Evolutionary conservation across 2,329 filamentous ascomycete species (phyloP).

Genomic region (Chaetomium globosum): DNA sequence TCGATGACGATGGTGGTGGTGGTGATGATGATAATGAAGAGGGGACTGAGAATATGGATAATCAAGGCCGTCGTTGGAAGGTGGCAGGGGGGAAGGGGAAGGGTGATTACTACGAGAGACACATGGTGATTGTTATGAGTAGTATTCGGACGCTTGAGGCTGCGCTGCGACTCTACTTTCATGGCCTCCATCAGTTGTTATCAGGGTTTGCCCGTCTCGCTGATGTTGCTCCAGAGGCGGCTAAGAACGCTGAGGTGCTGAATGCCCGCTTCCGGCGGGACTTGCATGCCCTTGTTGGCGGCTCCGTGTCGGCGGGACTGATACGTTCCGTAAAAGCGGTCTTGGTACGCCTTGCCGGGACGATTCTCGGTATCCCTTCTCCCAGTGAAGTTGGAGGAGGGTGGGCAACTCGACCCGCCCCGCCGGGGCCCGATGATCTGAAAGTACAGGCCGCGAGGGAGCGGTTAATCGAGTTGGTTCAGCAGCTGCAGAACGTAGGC

Average conservation of each 20-base stretch:
- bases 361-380: conserved; percentile 49
- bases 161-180: conserved; percentile 60
- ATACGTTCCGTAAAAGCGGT: conserved; percentile 58
- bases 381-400: conserved; percentile 13
- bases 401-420: conserved; percentile 30
- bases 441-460: conserved; percentile 48
- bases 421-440: conserved; percentile 38
- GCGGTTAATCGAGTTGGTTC: conserved; percentile 59
- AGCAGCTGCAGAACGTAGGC: conserved; percentile 65
- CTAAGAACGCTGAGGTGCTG: conserved; percentile 47
- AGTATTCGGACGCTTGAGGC: conserved; percentile 62
- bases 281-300: conserved; percentile 65
- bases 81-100: conserved; percentile 12
- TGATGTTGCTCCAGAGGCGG: conserved; percentile 36
- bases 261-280: conserved; percentile 57
- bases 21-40: background rate
- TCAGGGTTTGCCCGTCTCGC: conserved; percentile 48
- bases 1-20: conserved; percentile 23
- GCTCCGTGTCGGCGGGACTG: conserved; percentile 60
- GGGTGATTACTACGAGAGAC: conserved; percentile 43
- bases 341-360: conserved; percentile 55
- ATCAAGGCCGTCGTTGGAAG: background rate
- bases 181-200: conserved; percentile 56
- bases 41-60: background rate
- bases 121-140: conserved; percentile 51